These are phyloP conservation scores for Corymbia calophylla DNA, from an alignment of 441 rosid species.

Conservation along the genomic window DNA sequence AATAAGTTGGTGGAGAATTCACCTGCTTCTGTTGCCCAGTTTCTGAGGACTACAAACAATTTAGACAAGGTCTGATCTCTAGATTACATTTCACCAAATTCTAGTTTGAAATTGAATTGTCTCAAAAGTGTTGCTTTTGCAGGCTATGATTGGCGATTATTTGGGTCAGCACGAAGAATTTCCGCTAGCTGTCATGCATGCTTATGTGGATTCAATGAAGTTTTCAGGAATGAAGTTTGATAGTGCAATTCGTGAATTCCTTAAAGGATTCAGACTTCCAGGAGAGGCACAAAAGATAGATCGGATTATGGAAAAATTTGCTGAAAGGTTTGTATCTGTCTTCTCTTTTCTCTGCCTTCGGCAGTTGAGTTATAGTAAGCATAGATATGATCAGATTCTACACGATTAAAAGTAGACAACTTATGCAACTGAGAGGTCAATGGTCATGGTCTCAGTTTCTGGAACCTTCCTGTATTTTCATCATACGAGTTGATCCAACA, in stretches of 20 bases:
- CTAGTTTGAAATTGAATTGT: conserved; percentile 7
- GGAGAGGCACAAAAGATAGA: conserved; percentile 99
- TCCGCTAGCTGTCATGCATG: conserved; percentile 99
- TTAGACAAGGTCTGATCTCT: conserved; percentile 71
- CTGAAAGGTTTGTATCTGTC: conserved; percentile 72
- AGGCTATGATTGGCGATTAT: conserved; percentile 98
- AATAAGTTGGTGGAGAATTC: conserved; percentile 83
- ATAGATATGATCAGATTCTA: not conserved
- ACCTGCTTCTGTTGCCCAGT: conserved; percentile 84
- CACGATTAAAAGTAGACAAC: not conserved
- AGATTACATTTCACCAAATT: conserved; percentile 4
- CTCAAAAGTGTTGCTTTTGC: conserved; percentile 37
- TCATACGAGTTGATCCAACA: not conserved
- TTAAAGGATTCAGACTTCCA: conserved; percentile 97
- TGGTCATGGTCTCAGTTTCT: not conserved
- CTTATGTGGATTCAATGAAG: conserved; percentile 87
- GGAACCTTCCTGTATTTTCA: not conserved
- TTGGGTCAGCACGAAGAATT: conserved; percentile 98
- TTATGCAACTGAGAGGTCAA: not conserved
- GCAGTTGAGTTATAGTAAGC: not conserved
- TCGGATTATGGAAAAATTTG: conserved; percentile 99
- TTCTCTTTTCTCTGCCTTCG: not conserved
- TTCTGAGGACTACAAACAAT: conserved; percentile 67
- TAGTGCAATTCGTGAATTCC: conserved; percentile 86
- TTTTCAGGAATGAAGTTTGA: conserved; percentile 95